Percentiles rank a stretch among this genome's conserved stretches.
Evolutionary conservation across 169 alveolate genomes (phyloP).

Genomic region (Eimeria tenella): DNA sequence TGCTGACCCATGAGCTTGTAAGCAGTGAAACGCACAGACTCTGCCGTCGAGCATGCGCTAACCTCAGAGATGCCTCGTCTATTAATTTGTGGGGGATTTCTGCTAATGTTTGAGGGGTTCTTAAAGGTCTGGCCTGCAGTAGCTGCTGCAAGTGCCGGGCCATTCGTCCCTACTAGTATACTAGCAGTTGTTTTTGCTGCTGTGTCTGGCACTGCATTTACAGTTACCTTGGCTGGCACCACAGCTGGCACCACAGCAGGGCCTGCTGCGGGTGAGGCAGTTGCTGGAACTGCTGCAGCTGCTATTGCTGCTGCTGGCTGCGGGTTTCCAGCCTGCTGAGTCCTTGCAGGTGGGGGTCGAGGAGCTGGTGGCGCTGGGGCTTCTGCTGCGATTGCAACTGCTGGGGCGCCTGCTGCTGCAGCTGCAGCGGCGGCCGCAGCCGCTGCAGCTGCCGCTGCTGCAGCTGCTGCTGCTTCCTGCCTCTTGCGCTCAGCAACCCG

Average conservation of each 20-base stretch:
- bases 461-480: background rate
- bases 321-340: background rate
- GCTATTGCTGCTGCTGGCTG: slow-evolving; percentile 9
- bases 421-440: background rate
- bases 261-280: background rate
- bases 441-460: background rate
- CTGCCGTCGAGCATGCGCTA: slow-evolving; percentile 24
- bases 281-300: slow-evolving; percentile 13
- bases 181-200: background rate
- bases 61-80: slow-evolving; percentile 2
- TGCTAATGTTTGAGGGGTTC: background rate
- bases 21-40: slow-evolving; percentile 8
- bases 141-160: background rate
- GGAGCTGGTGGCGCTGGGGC: background rate
- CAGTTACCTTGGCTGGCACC: background rate
- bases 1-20: background rate
- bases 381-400: background rate
- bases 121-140: background rate
- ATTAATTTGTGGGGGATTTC: background rate
- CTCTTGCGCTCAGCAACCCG: background rate
- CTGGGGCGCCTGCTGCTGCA: background rate
- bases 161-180: background rate
- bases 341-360: background rate
- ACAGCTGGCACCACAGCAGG: background rate
- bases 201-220: background rate